Evolutionary conservation across 257 asterid species (phyloP), one percentile per base, ranked within the genome.

Genomic region (Petunia secreta): DNA sequence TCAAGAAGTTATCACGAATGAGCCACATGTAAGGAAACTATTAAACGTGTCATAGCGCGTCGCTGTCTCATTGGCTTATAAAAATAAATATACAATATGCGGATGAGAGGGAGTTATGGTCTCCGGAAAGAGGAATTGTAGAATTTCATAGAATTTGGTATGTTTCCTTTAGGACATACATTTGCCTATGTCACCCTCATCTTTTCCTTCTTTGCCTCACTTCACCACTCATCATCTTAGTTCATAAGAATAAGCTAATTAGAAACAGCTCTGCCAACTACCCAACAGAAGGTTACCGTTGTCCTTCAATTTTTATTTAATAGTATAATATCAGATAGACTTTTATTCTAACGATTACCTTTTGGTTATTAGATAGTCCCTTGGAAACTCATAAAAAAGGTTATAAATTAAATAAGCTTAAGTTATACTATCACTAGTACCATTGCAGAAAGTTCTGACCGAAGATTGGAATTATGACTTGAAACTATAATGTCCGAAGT

Each of bases 91-190:
- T 80, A 82, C 80, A 25, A 25, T 78, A 67, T 71, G 81, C 68
- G 57, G 77, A 82, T 81, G 54, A 81, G 77, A 80, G 40, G 81
- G 83, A 69, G 65, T 64, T 67, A 4, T 73, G 84, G 53, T 71
- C 77, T 85, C 76, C 50, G 6, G 59, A 79, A 68, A 65, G 59
- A 79, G 50, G 81, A 85, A 69, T 67, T 48, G 2, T n/a, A 37
- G 69, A 37, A 63, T 63, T 8, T n/a, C 54, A 46, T 64, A 80
- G 66, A 25, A 79, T 83, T 84, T 83, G 82, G 88, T 64, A 84
- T 83, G 88, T 86, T 85, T 86, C 89, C 84, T 68, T 60, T 16
- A 84, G 77, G 85, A 83, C 84, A 81, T 83, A 80, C 88, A 83
- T 55, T 78, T 54, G 46, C 80, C 63, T 34, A 64, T 69, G 86